Base-by-base conservation (phyloP, 2,329 filamentous ascomycete genomes). In the Colletotrichum gigasporum region DNA sequence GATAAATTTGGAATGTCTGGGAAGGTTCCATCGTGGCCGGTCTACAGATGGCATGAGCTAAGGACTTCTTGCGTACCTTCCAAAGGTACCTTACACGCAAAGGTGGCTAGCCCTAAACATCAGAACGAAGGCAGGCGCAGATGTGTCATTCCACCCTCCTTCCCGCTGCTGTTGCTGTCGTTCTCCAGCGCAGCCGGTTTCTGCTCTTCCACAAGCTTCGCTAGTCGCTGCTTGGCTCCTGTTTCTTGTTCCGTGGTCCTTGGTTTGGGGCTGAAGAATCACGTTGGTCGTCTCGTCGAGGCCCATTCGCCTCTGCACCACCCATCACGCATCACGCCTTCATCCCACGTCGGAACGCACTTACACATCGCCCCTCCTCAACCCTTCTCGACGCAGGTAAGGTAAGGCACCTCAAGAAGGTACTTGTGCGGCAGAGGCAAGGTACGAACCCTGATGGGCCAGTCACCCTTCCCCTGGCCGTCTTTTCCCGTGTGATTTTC, bases 301-400 rank as follows among this genome's bases (percentile, higher is more conserved):
- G 11, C 30, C 47, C 47, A 51, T 51, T 2, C 16, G 30, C 16
- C 24, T 16, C 18, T 16, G 10, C n/a, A n/a, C 18, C 20, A 28
- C 14, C 34, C 26, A 48, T 26, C 45, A 59, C 35, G 37, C 45
- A n/a, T n/a, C n/a, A n/a, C n/a, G n/a, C 35, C 20, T 20, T 44
- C 28, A 41, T 60, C 47, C 48, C 56, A 54, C 37, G 37, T 16
- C 26, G 47, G n/a, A 62, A n/a, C 11, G 16, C 41, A 52, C 51
- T 54, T 54, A 54, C 51, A 24, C 16, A 54, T 42, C 51, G 32
- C 37, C 30, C 24, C 51, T n/a, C n/a, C n/a, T n/a, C n/a, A n/a
- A n/a, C n/a, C n/a, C n/a, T n/a, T n/a, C n/a, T n/a, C n/a, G n/a
- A n/a, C n/a, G n/a, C n/a, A n/a, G n/a, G n/a, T n/a, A n/a, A n/a